These are phyloP conservation scores for Wickerhamomyces alni DNA, from an alignment of 805 yeast genomes.

Conservation along the genomic window DNA sequence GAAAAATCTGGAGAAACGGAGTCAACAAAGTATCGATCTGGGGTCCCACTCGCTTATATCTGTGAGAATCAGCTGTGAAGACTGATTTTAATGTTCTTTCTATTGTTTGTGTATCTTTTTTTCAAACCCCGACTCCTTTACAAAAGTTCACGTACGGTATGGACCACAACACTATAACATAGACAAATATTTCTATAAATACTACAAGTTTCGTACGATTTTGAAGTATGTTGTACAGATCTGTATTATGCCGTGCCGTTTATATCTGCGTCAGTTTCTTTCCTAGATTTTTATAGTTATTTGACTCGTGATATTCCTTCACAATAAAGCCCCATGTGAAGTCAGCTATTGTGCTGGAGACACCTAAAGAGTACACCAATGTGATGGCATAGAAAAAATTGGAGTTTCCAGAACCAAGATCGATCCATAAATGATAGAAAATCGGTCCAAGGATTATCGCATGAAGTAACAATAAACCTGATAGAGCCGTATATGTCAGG, in stretches of 20 bases:
- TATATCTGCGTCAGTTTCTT: background rate
- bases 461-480: slow-evolving; percentile 47
- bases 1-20: no score
- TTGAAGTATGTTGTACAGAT: no score
- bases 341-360: slow-evolving; percentile 65
- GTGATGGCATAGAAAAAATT: slow-evolving; percentile 95
- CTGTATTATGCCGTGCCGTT: no score
- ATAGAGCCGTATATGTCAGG: slow-evolving; percentile 40
- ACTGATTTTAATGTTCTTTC: no score
- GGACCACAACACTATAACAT: no score
- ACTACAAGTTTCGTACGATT: no score
- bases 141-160: no score
- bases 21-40: no score
- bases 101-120: background rate
- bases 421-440: slow-evolving; percentile 92
- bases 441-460: slow-evolving; percentile 73
- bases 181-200: no score
- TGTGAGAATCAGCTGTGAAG: no score
- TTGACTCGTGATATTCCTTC: slow-evolving; percentile 11
- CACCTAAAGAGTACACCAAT: slow-evolving; percentile 66
- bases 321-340: slow-evolving; percentile 60
- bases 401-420: slow-evolving; percentile 89
- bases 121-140: slow-evolving; percentile 1
- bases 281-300: background rate
- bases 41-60: no score